Conservation (phyloP, 1,284 basidiomycete genomes). For the Quambalaria eucalypti region DNA sequence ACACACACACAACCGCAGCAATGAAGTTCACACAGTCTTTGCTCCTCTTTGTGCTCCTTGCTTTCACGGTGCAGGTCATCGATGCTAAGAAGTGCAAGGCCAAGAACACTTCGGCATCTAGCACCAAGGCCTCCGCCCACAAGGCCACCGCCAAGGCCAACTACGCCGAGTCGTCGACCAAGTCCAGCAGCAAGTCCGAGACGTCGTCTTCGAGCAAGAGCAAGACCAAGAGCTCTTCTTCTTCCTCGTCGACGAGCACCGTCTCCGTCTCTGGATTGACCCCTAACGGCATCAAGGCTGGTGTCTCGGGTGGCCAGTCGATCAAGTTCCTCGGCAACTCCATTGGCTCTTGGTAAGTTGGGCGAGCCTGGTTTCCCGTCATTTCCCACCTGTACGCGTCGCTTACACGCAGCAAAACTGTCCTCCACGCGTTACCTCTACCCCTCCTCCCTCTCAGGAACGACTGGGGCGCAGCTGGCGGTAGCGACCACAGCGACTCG, state of each 20-base stretch:
- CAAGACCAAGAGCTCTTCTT: conserved; percentile 23
- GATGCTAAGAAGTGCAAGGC: conserved; percentile 1
- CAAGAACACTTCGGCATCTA: neutral
- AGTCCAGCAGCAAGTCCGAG: neutral
- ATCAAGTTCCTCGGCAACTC: conserved; percentile 15
- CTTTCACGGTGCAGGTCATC: conserved; percentile 1
- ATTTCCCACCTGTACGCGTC: no score
- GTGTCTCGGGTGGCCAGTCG: conserved; percentile 32
- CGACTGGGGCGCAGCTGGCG: neutral
- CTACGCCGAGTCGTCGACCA: no score
- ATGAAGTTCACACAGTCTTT: neutral
- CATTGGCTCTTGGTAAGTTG: conserved; percentile 25
- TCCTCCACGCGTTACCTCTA: no score
- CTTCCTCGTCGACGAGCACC: conserved; percentile 1
- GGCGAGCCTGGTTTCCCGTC: no score
- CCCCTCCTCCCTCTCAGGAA: no score
- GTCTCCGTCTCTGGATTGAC: conserved; percentile 13
- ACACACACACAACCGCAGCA: neutral
- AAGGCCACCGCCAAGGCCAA: neutral
- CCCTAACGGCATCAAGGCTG: conserved; percentile 26
- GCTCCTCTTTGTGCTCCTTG: neutral
- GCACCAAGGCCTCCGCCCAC: neutral
- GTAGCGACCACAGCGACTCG: neutral
- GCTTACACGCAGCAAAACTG: no score
- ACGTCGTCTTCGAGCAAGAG: neutral